Conservation (phyloP, 768 basidiomycete species). For the Leucosporidium creatinivorum region DNA sequence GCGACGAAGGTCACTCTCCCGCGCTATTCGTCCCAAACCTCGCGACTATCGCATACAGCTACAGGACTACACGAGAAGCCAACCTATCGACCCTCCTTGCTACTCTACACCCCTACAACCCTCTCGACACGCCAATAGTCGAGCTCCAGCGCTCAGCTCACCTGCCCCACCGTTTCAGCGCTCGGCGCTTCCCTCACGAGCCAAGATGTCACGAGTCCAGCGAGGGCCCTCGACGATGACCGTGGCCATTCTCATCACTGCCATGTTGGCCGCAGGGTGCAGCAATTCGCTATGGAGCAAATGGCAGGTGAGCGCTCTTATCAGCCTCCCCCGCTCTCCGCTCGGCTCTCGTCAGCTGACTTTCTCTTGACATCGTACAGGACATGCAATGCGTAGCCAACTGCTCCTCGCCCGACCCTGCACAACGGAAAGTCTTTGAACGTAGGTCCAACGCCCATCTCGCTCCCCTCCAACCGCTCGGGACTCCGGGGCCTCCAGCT, state of each 20-base stretch:
- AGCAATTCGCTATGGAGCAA: slow-evolving; percentile 76
- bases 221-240: background rate
- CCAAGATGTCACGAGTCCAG: background rate
- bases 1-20: too few species aligned
- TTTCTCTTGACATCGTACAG: slow-evolving; percentile 37
- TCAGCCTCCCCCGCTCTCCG: too few species aligned
- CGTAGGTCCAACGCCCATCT: slow-evolving; percentile 39
- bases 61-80: too few species aligned
- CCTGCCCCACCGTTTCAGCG: too few species aligned
- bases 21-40: too few species aligned
- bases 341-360: background rate
- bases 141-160: too few species aligned
- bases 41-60: too few species aligned
- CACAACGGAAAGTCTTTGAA: slow-evolving; percentile 67
- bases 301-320: slow-evolving; percentile 53
- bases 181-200: background rate
- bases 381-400: slow-evolving; percentile 99
- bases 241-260: background rate
- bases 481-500: background rate
- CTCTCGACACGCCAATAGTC: too few species aligned
- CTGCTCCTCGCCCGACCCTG: slow-evolving; percentile 61
- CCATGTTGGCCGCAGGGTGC: slow-evolving; percentile 16
- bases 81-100: too few species aligned
- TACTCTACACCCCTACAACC: too few species aligned
- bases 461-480: slow-evolving; percentile 52